Evolutionary conservation across 371 early-diverging fungal genomes (phyloP), one percentile per base, ranked within the genome.

Genomic region (Quaeritorhiza haematococci): DNA sequence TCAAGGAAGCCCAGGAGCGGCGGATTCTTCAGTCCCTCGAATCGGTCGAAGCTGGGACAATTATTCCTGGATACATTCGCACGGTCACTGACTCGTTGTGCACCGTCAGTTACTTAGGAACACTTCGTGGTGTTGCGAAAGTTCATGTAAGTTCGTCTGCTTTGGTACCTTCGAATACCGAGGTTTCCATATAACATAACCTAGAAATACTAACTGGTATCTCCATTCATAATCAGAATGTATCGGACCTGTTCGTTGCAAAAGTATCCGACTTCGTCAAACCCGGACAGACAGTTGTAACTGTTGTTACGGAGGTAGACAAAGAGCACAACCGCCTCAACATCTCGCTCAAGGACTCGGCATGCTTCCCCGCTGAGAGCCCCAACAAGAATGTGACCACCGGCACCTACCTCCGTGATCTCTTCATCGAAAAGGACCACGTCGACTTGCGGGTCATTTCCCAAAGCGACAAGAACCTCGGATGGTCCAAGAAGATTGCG

Each of bases 261-360:
- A 70, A 79, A 6, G 63, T 80, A 3, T 54, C 56, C 21, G 78
- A 79, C 19, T 43, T 68, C 47, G 75, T 85, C 46, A 48, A 65
- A 32, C 49, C 53, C 19, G 76, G 83, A 50, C 88, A 91, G 61
- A 82, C 87, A 8, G 86, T 91, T 5, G 29, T 85, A 26, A 79
- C 80, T 24, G 61, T 56, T 43, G 77, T 90, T 17, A 59, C 62
- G 43, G 60, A 58, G 30, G 63, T 85, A 5, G 79, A 84, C 15
- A 55, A 55, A 13, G 72, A 64, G 19, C 62, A 55, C 28, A 60
- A 67, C 6, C 69, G 69, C 53, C 57, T 79, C 17, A 69, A 74
- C 10, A 63, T 87, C 24, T 72, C 78, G n/a, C 66, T 88, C 53
- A 88, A 89, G 68, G 64, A 68, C 28, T 85, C 88, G 0, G 71